phyloP scores from a whole-genome alignment of 108 stramenopile species.

The Bacterosira constricta region DNA sequence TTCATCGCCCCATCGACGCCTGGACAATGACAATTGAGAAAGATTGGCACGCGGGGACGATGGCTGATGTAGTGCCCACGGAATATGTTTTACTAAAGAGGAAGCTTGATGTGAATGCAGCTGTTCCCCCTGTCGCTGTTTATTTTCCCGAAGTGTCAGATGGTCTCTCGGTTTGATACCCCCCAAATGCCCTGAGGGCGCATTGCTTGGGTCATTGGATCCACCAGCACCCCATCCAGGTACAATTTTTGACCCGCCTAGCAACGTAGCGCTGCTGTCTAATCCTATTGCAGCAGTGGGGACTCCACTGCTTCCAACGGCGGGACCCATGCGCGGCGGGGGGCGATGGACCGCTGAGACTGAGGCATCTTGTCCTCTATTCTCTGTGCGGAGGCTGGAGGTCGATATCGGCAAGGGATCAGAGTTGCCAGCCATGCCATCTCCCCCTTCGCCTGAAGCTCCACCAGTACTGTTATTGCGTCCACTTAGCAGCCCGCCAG shows the following conservation, averaged over 20 bases:
- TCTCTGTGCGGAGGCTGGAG: constrained; percentile 9
- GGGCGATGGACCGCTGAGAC: constrained; percentile 1
- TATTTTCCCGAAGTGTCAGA: too few relatives aligned
- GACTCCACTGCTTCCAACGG: too few relatives aligned
- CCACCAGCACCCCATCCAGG: neutral
- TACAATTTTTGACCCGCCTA: constrained; percentile 1
- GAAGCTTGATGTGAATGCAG: neutral
- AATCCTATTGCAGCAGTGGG: too few relatives aligned
- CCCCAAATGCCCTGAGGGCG: neutral
- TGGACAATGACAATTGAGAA: neutral
- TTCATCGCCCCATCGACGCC: constrained; percentile 24
- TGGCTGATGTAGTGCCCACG: constrained; percentile 16
- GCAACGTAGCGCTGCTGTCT: neutral
- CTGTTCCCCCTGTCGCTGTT: neutral
- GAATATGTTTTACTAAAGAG: neutral
- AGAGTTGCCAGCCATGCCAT: too few relatives aligned
- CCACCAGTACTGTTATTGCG: neutral
- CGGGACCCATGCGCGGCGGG: neutral
- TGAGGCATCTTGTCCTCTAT: constrained; percentile 12
- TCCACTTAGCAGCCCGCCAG: neutral
- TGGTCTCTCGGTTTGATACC: too few relatives aligned
- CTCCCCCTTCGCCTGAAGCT: too few relatives aligned
- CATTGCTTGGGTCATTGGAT: neutral
- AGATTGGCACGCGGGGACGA: neutral
- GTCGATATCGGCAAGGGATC: constrained; percentile 10